A percentile compares a stretch with the other conserved stretches of the same genome.
Evolutionary conservation across 768 basidiomycete species (phyloP).

Genomic region (Boletus tomentosulus): DNA sequence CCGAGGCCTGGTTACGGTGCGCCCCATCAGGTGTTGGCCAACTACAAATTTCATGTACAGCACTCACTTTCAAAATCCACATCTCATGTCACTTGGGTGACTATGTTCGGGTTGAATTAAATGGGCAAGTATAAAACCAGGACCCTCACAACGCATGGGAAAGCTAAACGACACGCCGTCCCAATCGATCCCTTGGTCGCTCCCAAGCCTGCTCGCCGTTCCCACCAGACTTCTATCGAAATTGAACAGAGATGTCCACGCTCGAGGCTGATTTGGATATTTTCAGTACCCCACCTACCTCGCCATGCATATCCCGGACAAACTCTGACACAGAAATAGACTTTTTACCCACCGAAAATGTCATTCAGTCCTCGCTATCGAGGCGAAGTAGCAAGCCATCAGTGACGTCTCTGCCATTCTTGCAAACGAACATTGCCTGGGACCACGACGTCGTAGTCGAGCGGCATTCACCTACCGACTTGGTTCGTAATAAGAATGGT

Average conservation of each 20-base stretch:
- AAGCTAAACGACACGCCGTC: conserved; percentile 5
- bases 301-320: conserved; percentile 31
- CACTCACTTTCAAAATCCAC: conserved; percentile 4
- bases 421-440: conserved; percentile 35
- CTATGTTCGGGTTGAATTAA: conserved; percentile 11
- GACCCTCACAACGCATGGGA: background rate
- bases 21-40: conserved; percentile 16
- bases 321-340: conserved; percentile 13
- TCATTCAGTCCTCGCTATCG: conserved; percentile 38
- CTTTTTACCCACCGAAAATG: conserved; percentile 10
- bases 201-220: conserved; percentile 10
- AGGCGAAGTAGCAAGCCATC: conserved; percentile 33
- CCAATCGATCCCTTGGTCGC: conserved; percentile 2
- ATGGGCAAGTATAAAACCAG: conserved; percentile 21
- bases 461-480: conserved; percentile 20
- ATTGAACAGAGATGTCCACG: conserved; percentile 24
- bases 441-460: conserved; percentile 36
- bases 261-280: conserved; percentile 34
- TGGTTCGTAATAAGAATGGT: conserved; percentile 16
- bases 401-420: conserved; percentile 16
- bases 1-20: conserved; percentile 16
- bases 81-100: conserved; percentile 26
- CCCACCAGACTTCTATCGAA: conserved; percentile 5
- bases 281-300: conserved; percentile 43
- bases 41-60: conserved; percentile 11